These are phyloP conservation scores for Ophiostoma himal-ulmi DNA, from an alignment of 2,329 filamentous ascomycete species.

Conservation along the genomic window DNA sequence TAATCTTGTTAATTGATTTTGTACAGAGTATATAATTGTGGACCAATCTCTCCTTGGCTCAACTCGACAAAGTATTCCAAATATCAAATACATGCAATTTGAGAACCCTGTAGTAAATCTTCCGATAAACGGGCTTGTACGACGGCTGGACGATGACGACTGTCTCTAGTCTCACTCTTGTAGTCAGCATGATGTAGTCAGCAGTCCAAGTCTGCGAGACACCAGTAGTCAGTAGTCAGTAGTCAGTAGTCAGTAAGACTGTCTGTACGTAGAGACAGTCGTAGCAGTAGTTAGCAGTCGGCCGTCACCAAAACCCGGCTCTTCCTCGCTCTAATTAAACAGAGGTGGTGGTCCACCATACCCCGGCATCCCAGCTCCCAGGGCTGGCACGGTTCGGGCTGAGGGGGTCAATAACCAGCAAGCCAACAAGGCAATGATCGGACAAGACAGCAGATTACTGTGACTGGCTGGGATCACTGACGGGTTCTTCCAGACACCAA, in stretches of 20 bases:
- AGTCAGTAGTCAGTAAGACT: background rate
- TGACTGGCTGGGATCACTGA: background rate
- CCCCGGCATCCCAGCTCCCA: slow-evolving; percentile 8
- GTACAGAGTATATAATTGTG: too few species aligned
- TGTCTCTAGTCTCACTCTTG: too few species aligned
- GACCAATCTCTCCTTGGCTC: too few species aligned
- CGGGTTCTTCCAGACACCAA: slow-evolving; percentile 2
- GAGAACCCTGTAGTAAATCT: background rate
- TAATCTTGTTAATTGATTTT: too few species aligned
- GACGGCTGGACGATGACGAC: too few species aligned
- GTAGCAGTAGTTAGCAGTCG: background rate
- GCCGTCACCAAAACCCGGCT: background rate
- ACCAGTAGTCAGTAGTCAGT: background rate
- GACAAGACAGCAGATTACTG: background rate
- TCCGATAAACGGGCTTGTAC: background rate
- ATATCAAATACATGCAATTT: background rate
- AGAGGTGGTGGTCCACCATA: slow-evolving; percentile 7
- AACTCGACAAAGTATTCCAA: too few species aligned
- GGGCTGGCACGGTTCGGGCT: slow-evolving; percentile 12
- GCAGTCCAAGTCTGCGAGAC: too few species aligned
- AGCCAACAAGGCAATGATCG: background rate
- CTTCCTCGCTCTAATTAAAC: slow-evolving; percentile 14
- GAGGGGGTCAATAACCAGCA: background rate
- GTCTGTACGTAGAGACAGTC: too few species aligned
- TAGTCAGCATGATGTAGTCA: too few species aligned